Evolutionary conservation across 2,329 filamentous ascomycete species (phyloP), one percentile per base, ranked within the genome.

Genomic region (Sporothrix schenckii): DNA sequence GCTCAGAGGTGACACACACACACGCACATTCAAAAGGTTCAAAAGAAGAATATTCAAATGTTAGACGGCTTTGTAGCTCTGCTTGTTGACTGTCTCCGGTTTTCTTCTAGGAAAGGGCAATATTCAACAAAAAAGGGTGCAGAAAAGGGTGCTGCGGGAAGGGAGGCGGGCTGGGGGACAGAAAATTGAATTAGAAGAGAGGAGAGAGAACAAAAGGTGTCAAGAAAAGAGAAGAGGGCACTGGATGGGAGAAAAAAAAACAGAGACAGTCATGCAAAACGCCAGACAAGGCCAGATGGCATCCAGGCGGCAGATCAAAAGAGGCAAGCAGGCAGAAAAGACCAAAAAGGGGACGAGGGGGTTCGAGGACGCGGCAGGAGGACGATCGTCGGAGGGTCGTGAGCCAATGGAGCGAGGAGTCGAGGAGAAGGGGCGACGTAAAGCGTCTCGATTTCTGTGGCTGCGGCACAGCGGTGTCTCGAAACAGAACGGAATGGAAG

Each of bases 391-490:
- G 39, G 16, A 39, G 30, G 54, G 54, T 30, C 30, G 54, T 39
- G 30, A n/a, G 47, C 47, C 47, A 50, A 16, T 19, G 16, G 56
- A 44, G 58, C 58, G 34, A 61, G 58, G 58, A 61, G 58, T 27
- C n/a, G 39, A 47, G 39, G 44, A 30, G 44, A 30, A n/a, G 21
- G 60, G n/a, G 21, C 27, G 27, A 30, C 27, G 39, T 14, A n/a
- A 24, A 27, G 41, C 30, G 39, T 63, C 41, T 49, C 60, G 60
- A 49, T 63, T 63, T 63, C 41, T 49, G 60, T 49, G 60, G 60
- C 60, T 63, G 60, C 60, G 60, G 60, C 41, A 54, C 66, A 54
- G 66, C 67, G 61, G 67, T 47, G 67, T 69, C 54, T 68, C 53
- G 66, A 50, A 60, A 30, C 41, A 34, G 13, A 30, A 34, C 53